A percentile compares a stretch with the other conserved stretches of the same genome.
phyloP scores from a whole-genome alignment of 2,329 filamentous ascomycete genomes.

The Exophiala aquamarina region DNA sequence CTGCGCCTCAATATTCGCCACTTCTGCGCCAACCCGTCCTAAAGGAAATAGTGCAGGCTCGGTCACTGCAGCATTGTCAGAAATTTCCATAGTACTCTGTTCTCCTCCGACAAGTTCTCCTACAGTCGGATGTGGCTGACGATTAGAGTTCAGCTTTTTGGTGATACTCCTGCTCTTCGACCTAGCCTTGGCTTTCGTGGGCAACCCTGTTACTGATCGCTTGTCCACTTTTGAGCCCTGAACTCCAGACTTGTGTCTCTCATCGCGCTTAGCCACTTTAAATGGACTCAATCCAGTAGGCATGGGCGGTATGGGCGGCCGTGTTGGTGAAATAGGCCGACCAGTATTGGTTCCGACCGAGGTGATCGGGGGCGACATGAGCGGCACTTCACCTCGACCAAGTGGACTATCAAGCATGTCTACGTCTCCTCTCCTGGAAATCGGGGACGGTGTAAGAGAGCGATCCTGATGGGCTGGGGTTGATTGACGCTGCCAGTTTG shows the following conservation, averaged over 20 bases:
- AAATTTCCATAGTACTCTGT: too few relatives aligned
- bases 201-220: conserved; percentile 15
- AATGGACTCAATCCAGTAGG: conserved; percentile 4
- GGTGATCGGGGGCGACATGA: neutral
- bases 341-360: neutral
- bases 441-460: conserved; percentile 21
- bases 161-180: conserved; percentile 20
- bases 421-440: conserved; percentile 14
- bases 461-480: conserved; percentile 23
- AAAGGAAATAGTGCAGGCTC: too few relatives aligned
- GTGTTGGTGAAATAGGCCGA: conserved; percentile 3
- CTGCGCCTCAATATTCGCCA: conserved; percentile 15
- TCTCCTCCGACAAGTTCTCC: conserved; percentile 18
- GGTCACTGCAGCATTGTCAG: too few relatives aligned
- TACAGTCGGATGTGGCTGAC: conserved; percentile 11
- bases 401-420: conserved; percentile 6
- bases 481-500: conserved; percentile 16
- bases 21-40: conserved; percentile 11
- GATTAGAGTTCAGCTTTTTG: conserved; percentile 1
- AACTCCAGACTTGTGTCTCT: conserved; percentile 15
- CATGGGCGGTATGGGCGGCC: conserved; percentile 11
- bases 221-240: conserved; percentile 22
- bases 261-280: conserved; percentile 20
- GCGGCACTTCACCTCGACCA: neutral
- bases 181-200: conserved; percentile 2